These are phyloP conservation scores for Opeltia flavorubescens DNA, from an alignment of 495 filamentous ascomycete species.

Conservation along the genomic window DNA sequence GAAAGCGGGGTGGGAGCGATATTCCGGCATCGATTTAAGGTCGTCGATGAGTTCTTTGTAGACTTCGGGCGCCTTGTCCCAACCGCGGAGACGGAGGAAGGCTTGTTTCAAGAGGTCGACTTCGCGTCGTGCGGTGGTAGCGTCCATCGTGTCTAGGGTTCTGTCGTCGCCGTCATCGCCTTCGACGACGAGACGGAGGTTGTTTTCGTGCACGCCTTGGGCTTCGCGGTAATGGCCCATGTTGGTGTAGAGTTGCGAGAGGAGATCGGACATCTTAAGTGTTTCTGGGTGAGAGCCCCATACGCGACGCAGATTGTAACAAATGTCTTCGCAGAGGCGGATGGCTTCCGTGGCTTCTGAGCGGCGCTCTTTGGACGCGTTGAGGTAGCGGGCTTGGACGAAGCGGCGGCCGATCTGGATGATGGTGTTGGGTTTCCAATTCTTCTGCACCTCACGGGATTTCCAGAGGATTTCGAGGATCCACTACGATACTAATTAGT, in stretches of 20 bases:
- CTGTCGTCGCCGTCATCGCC: slow-evolving; percentile 26
- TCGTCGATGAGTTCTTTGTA: slow-evolving; percentile 9
- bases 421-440: slow-evolving; percentile 38
- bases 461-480: slow-evolving; percentile 47
- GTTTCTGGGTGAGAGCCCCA: slow-evolving; percentile 40
- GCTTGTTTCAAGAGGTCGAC: slow-evolving; percentile 37
- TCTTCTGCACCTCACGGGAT: slow-evolving; percentile 43
- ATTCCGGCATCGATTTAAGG: slow-evolving; percentile 7
- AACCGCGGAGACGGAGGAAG: slow-evolving; percentile 21
- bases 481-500: slow-evolving; percentile 14
- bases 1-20: not conserved
- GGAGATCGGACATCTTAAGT: slow-evolving; percentile 39
- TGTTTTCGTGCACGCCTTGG: slow-evolving; percentile 38
- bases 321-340: slow-evolving; percentile 43
- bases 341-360: slow-evolving; percentile 24
- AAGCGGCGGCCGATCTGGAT: slow-evolving; percentile 42
- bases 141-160: slow-evolving; percentile 15
- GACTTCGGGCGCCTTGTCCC: slow-evolving; percentile 17
- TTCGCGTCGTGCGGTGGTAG: slow-evolving; percentile 29
- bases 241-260: slow-evolving; percentile 38
- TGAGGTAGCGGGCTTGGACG: slow-evolving; percentile 41
- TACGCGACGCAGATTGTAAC: slow-evolving; percentile 48
- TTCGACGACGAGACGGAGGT: slow-evolving; percentile 33
- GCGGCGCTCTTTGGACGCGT: slow-evolving; percentile 22
- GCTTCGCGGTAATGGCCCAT: slow-evolving; percentile 36